Evolutionary conservation across 345 rosid genomes (phyloP).

Genomic region (Noccaea bulbosa): DNA sequence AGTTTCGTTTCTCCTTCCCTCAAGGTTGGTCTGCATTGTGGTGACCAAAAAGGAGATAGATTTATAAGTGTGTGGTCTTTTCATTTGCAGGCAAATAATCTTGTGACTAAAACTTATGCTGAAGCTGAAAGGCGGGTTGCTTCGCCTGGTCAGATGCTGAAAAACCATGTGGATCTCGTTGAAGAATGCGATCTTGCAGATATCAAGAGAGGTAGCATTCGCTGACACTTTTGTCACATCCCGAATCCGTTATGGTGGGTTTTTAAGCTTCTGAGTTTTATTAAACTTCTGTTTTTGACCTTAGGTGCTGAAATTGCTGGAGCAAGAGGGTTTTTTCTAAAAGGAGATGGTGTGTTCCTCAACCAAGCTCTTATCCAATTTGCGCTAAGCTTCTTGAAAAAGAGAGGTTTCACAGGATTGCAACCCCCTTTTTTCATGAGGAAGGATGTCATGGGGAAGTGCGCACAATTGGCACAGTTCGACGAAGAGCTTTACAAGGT

Average conservation of each 20-base stretch:
- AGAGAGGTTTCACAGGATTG: slow-evolving; percentile 66
- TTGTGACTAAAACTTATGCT: slow-evolving; percentile 64
- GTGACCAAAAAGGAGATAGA: slow-evolving; percentile 4
- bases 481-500: slow-evolving; percentile 98
- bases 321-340: slow-evolving; percentile 83
- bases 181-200: slow-evolving; percentile 88
- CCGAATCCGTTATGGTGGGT: background rate
- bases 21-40: background rate
- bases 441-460: slow-evolving; percentile 90
- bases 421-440: slow-evolving; percentile 95
- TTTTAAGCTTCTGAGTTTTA: background rate
- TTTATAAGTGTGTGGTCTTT: slow-evolving; percentile 20
- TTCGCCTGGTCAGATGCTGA: slow-evolving; percentile 51
- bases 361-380: slow-evolving; percentile 91
- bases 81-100: slow-evolving; percentile 67
- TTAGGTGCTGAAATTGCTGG: slow-evolving; percentile 89
- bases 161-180: slow-evolving; percentile 92
- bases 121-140: slow-evolving; percentile 50
- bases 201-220: slow-evolving; percentile 65
- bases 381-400: slow-evolving; percentile 73
- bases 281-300: background rate
- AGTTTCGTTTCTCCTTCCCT: background rate
- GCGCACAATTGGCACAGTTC: slow-evolving; percentile 90
- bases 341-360: slow-evolving; percentile 84
- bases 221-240: background rate